A percentile compares a stretch with the other conserved stretches of the same genome.
Conservation (phyloP, 2,329 filamentous ascomycete genomes). For the Cladosporium sphaerospermum region DNA sequence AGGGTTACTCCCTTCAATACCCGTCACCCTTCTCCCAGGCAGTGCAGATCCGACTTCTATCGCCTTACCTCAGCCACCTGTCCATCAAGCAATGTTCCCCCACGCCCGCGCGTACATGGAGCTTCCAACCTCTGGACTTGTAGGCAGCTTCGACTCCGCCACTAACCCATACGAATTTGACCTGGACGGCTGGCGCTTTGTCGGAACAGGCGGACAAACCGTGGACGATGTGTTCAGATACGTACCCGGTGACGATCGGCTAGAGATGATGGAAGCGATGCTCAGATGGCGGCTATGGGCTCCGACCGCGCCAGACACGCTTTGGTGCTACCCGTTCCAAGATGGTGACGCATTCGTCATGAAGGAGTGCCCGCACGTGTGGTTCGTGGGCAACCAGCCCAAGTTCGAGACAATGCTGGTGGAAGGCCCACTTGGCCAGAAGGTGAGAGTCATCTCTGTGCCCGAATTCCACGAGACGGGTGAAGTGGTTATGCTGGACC, state of each 20-base stretch:
- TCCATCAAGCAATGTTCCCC: constrained; percentile 89
- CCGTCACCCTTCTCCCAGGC: constrained; percentile 83
- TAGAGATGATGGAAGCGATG: constrained; percentile 92
- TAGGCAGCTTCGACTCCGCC: constrained; percentile 76
- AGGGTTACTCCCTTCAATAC: constrained; percentile 74
- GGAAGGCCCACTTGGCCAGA: constrained; percentile 52
- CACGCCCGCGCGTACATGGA: constrained; percentile 62
- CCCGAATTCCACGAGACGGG: constrained; percentile 74
- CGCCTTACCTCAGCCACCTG: constrained; percentile 83
- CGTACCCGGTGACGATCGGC: constrained; percentile 61
- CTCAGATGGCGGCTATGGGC: constrained; percentile 86
- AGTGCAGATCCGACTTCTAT: constrained; percentile 80
- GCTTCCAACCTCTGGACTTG: constrained; percentile 32
- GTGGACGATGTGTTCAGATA: constrained; percentile 93
- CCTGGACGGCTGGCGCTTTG: constrained; percentile 79
- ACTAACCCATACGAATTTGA: constrained; percentile 94
- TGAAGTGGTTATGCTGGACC: constrained; percentile 76
- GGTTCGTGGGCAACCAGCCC: constrained; percentile 62
- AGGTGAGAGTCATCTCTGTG: constrained; percentile 71
- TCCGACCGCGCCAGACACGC: constrained; percentile 89
- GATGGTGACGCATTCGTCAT: constrained; percentile 88
- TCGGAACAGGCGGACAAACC: constrained; percentile 86
- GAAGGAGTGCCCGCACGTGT: constrained; percentile 78
- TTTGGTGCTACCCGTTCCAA: constrained; percentile 97
- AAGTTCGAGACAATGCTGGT: constrained; percentile 56